Evolutionary conservation across 192 early-diverging fungal genomes (phyloP), one percentile per base, ranked within the genome.

Genomic region (Radiomyces spectabilis): DNA sequence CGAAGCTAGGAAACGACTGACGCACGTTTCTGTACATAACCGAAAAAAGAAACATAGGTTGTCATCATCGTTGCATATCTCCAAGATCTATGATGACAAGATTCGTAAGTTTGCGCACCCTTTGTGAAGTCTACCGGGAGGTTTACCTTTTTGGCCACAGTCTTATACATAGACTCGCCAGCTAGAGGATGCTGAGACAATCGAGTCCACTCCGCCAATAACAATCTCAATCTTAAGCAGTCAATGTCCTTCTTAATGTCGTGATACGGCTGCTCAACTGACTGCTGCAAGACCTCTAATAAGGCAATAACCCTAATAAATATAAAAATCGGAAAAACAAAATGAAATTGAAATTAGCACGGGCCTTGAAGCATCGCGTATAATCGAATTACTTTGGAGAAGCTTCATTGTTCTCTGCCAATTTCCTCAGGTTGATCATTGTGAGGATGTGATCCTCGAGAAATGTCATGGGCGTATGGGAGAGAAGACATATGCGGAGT

Each of bases 41-140:
- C 92, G 76, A 72, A 96, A 94, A 69, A 98, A 98, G 52, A 88
- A 68, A 4, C 91, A 85, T 1, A 82, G 83, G 6, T 81, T 79
- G 31, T 83, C 77, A 10, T 88, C 82, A 22, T 79, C 82, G 43
- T 81, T 75, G 25, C 91, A 68, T 4, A 85, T 41, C 3, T 12
- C 8, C 2, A 48, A 8, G 21, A 56, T 1, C 24, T n/a, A n/a
- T n/a, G n/a, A n/a, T n/a, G n/a, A n/a, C n/a, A n/a, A n/a, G n/a
- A 32, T 48, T 31, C 25, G 33, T 6, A 5, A 7, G 21, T 42
- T 6, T 18, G 43, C 27, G 13, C 3, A 3, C 27, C 8, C 6
- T 45, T 25, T 34, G 13, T 38, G 29, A 16, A 33, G 19, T 27
- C 37, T 19, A 7, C 16, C 25, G 5, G 15, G 3, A 38, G 1